phyloP scores from a whole-genome alignment of 2,329 filamentous ascomycete species.

The Xylariaceae sp. region DNA sequence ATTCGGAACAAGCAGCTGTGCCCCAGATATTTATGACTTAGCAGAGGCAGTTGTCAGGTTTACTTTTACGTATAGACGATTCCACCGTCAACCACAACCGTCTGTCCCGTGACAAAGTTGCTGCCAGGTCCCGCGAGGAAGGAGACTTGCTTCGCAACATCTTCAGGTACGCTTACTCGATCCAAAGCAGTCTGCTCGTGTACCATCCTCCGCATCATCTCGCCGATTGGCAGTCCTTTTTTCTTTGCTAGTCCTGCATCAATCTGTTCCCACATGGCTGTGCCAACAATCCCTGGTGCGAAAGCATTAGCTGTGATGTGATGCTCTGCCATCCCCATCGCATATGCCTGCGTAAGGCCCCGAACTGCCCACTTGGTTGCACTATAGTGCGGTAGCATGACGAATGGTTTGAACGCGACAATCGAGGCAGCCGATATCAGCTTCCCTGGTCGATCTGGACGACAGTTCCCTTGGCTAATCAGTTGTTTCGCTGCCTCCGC shows the following conservation, averaged over 20 bases:
- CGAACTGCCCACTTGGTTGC: conserved; percentile 64
- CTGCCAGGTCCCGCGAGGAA: conserved; percentile 56
- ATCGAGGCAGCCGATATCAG: conserved; percentile 51
- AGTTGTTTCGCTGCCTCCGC: conserved; percentile 59
- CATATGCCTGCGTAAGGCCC: conserved; percentile 61
- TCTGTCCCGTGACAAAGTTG: conserved; percentile 64
- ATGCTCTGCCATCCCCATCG: conserved; percentile 60
- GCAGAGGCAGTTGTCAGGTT: too few species aligned
- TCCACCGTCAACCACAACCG: conserved; percentile 57
- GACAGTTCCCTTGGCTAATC: conserved; percentile 53
- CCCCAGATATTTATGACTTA: too few species aligned
- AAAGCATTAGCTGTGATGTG: conserved; percentile 65
- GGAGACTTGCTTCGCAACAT: conserved; percentile 59
- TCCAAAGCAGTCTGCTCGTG: conserved; percentile 52
- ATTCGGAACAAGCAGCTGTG: too few species aligned
- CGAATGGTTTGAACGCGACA: conserved; percentile 57
- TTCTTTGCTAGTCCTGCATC: conserved; percentile 55
- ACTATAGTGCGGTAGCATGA: conserved; percentile 57
- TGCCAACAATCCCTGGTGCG: conserved; percentile 64
- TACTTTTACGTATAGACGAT: conserved; percentile 32
- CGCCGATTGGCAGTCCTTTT: conserved; percentile 45
- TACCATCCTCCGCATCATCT: conserved; percentile 51
- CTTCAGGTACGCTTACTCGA: conserved; percentile 55
- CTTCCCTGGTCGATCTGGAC: conserved; percentile 32
- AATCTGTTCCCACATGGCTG: conserved; percentile 65